phyloP scores from a whole-genome alignment of 768 basidiomycete species.

The Mycena venus region DNA sequence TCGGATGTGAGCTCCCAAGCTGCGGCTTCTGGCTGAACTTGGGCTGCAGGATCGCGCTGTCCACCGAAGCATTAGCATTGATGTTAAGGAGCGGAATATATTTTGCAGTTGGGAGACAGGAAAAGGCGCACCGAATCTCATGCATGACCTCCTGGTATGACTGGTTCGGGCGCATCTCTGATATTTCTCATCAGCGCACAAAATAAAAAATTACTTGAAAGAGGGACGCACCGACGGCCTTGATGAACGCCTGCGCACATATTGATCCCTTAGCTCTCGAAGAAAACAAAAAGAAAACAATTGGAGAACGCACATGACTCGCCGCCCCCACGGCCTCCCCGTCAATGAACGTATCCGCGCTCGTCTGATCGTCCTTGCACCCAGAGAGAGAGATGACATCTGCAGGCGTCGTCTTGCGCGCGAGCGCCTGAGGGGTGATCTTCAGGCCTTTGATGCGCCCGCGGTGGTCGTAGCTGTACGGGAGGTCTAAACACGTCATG shows the following conservation, averaged over 20 bases:
- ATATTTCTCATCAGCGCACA: too few relatives aligned
- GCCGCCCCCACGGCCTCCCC: constrained; percentile 83
- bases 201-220: too few relatives aligned
- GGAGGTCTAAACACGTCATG: too few relatives aligned
- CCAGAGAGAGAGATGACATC: constrained; percentile 88
- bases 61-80: too few relatives aligned
- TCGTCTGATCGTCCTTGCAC: constrained; percentile 77
- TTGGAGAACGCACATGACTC: constrained; percentile 81
- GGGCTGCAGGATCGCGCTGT: constrained; percentile 68
- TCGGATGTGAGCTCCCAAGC: constrained; percentile 69
- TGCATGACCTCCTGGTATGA: constrained; percentile 74
- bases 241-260: constrained; percentile 82
- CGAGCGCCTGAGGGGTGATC: constrained; percentile 47
- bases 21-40: constrained; percentile 80
- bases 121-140: constrained; percentile 61
- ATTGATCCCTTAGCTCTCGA: background rate
- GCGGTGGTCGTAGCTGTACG: constrained; percentile 68
- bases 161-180: constrained; percentile 66
- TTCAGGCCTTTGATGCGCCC: constrained; percentile 64
- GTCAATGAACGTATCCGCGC: too few relatives aligned
- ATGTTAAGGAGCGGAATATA: background rate
- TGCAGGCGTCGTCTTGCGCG: constrained; percentile 69
- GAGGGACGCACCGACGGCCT: too few relatives aligned
- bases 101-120: background rate
- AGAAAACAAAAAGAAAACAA: background rate